Conservation (phyloP, 2,329 filamentous ascomycete genomes). For the Phoma herbarum region DNA sequence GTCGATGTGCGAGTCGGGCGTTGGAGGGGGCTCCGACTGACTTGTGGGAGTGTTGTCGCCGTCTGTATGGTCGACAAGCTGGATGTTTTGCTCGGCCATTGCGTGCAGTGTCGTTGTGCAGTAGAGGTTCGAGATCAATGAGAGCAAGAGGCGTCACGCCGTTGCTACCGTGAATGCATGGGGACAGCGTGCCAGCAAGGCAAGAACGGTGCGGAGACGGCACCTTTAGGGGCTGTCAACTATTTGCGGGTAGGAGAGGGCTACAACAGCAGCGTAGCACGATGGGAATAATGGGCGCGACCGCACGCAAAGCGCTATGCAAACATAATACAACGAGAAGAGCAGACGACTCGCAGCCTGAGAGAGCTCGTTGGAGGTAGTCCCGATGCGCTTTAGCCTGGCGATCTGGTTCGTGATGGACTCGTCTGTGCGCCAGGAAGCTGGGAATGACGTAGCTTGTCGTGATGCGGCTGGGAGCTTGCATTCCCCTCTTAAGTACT, state of each 20-base stretch:
- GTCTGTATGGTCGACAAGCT: conserved; percentile 67
- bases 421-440: conserved; percentile 14
- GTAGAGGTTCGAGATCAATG: conserved; percentile 10
- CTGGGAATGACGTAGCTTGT: conserved; percentile 16
- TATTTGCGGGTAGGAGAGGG: conserved; percentile 10
- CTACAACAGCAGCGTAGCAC: conserved; percentile 9
- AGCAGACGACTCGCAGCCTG: not conserved
- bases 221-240: conserved; percentile 33
- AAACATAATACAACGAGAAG: conserved; percentile 3
- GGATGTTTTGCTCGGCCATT: conserved; percentile 69
- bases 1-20: conserved; percentile 65
- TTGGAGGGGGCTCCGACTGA: conserved; percentile 29
- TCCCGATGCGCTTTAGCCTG: conserved; percentile 12
- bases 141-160: conserved; percentile 31
- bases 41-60: conserved; percentile 45
- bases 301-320: conserved; percentile 3
- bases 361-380: not conserved
- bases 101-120: not conserved
- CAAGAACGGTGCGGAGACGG: conserved; percentile 28
- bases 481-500: conserved; percentile 40
- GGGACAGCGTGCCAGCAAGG: conserved; percentile 29
- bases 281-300: not conserved
- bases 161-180: conserved; percentile 44
- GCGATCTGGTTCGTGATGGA: conserved; percentile 21
- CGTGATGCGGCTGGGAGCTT: conserved; percentile 3